Conservation (phyloP, 2,329 filamentous ascomycete genomes). For the Fusarium sp. region DNA sequence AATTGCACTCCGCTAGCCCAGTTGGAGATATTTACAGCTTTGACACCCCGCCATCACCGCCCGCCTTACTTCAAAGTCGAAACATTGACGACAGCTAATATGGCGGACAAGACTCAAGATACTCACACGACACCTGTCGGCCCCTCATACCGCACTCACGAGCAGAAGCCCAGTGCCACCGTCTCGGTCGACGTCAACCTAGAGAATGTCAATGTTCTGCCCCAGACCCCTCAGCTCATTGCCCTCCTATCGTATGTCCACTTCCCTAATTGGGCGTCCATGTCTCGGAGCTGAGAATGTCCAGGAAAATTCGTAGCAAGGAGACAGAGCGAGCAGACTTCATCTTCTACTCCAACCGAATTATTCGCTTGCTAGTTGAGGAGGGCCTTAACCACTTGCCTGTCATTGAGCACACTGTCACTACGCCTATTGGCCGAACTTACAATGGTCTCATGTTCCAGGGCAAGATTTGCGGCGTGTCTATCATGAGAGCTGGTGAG, state of each 20-base stretch:
- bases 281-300: conserved; percentile 40
- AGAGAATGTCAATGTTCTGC: conserved; percentile 89
- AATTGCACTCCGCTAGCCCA: conserved; percentile 18
- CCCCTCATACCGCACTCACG: conserved; percentile 80
- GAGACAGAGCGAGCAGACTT: conserved; percentile 93
- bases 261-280: conserved; percentile 27
- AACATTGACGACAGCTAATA: conserved; percentile 38
- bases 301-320: conserved; percentile 94
- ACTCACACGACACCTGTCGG: conserved; percentile 75
- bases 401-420: conserved; percentile 88
- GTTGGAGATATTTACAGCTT: conserved; percentile 25
- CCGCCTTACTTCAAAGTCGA: conserved; percentile 17
- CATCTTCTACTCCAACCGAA: conserved; percentile 98
- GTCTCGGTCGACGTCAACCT: conserved; percentile 86
- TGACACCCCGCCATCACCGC: conserved; percentile 23
- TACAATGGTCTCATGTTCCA: conserved; percentile 96
- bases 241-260: conserved; percentile 91
- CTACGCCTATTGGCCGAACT: conserved; percentile 87
- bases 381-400: conserved; percentile 97
- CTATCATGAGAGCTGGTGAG: conserved; percentile 97
- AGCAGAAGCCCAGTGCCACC: conserved; percentile 86
- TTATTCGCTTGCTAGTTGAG: conserved; percentile 95
- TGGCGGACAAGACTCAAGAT: conserved; percentile 46
- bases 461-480: conserved; percentile 98
- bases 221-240: conserved; percentile 96